Percentiles rank a stretch among this genome's conserved stretches.
Conservation (phyloP, 1,284 basidiomycete genomes). For the Sporisorium iseilematis-ciliati region DNA sequence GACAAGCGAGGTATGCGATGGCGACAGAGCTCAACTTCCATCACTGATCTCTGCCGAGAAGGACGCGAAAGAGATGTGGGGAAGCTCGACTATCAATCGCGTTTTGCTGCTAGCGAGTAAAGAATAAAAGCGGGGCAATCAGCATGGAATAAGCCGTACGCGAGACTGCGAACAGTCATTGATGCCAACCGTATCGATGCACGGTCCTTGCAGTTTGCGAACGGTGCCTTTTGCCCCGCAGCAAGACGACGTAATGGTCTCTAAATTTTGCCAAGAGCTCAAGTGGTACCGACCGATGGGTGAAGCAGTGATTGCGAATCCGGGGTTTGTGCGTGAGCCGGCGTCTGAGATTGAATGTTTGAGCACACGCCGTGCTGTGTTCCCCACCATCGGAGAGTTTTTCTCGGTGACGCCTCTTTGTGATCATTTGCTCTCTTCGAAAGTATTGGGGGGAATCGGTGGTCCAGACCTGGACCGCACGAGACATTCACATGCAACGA, state of each 20-base stretch:
- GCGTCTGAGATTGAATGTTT: conserved; percentile 3
- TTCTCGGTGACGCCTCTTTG: neutral
- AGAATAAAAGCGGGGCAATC: conserved; percentile 9
- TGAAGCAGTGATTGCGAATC: neutral
- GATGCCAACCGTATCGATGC: neutral
- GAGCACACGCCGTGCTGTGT: neutral
- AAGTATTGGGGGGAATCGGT: neutral
- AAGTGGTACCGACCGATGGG: neutral
- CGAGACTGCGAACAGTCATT: conserved; percentile 1
- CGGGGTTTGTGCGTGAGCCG: neutral
- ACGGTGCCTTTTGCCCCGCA: neutral
- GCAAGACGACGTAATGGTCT: conserved; percentile 7
- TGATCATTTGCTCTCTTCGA: neutral
- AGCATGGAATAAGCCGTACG: neutral
- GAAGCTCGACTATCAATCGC: too few relatives aligned
- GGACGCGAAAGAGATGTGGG: neutral
- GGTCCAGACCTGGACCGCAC: neutral
- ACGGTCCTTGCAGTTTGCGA: neutral
- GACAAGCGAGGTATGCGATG: too few relatives aligned
- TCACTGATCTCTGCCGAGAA: neutral
- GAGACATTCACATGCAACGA: too few relatives aligned
- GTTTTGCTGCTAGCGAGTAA: neutral
- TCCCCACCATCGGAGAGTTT: conserved; percentile 8
- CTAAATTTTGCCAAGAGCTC: neutral
- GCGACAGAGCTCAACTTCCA: too few relatives aligned